A percentile compares a stretch with the other conserved stretches of the same genome.
Evolutionary conservation across 179 eudicot genomes (phyloP).

Genomic region (Beta macrorhiza): DNA sequence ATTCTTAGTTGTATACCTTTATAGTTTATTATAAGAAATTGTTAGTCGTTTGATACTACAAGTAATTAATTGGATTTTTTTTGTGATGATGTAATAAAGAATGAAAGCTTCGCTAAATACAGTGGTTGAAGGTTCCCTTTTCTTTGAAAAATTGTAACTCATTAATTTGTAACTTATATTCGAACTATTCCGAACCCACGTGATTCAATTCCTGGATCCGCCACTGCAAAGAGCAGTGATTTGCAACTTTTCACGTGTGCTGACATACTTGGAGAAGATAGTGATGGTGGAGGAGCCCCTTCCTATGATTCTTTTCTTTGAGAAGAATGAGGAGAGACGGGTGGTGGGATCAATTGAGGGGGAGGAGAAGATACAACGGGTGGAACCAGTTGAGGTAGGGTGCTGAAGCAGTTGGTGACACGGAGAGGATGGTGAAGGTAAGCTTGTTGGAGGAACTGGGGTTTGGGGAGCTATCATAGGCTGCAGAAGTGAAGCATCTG

Average conservation of each 20-base stretch:
- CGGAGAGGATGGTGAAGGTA: constrained; percentile 12
- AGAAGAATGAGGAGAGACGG: constrained; percentile 22
- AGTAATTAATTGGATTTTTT: no score
- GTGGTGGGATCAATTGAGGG: constrained; percentile 11
- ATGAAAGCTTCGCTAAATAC: no score
- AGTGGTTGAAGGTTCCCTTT: no score
- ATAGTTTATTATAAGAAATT: no score
- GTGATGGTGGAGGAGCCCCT: constrained; percentile 27
- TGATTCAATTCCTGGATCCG: no score
- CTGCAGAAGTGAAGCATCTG: not conserved
- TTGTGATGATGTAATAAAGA: no score
- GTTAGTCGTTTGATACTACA: no score
- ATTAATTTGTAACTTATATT: no score
- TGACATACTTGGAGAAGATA: constrained; percentile 41
- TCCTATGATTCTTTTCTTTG: constrained; percentile 24
- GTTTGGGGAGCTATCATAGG: constrained; percentile 1
- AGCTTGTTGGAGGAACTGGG: not conserved
- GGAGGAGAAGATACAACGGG: constrained; percentile 8
- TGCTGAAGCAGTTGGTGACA: constrained; percentile 10
- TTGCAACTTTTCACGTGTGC: not conserved
- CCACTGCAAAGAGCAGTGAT: not conserved
- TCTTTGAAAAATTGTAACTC: no score
- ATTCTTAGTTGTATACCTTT: no score
- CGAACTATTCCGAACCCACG: no score
- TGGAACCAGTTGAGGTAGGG: constrained; percentile 2